phyloP scores from a whole-genome alignment of 2,329 filamentous ascomycete species.

The Aquanectria penicillioides region DNA sequence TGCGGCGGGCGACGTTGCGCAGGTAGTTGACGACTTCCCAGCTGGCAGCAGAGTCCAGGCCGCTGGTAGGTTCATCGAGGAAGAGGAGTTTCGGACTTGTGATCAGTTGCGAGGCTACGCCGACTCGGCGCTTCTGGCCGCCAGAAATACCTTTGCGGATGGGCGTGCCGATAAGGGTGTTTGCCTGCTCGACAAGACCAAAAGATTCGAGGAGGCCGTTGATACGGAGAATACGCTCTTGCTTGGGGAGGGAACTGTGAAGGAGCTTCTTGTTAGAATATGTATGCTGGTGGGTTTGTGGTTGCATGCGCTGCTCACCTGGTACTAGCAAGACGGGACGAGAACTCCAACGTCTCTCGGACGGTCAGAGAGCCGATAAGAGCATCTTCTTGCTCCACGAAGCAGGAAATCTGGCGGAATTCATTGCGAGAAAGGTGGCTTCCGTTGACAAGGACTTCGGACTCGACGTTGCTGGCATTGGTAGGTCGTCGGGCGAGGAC shows the following conservation, averaged over 20 bases:
- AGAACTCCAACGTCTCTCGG: constrained; percentile 81
- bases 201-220: constrained; percentile 76
- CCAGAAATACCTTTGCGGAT: constrained; percentile 86
- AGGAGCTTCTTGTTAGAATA: not conserved
- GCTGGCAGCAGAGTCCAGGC: constrained; percentile 81
- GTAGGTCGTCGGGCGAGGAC: constrained; percentile 70
- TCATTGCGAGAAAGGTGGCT: constrained; percentile 57
- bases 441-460: constrained; percentile 70
- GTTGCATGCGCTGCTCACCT: constrained; percentile 50
- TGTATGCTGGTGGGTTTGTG: too few relatives aligned
- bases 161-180: constrained; percentile 82
- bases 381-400: constrained; percentile 90
- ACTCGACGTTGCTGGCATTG: constrained; percentile 53
- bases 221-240: constrained; percentile 71
- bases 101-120: constrained; percentile 83
- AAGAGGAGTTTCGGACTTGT: constrained; percentile 85
- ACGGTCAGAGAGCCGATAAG: constrained; percentile 85
- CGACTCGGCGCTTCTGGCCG: constrained; percentile 84
- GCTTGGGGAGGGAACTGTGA: constrained; percentile 51
- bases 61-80: constrained; percentile 85
- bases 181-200: constrained; percentile 74
- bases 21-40: constrained; percentile 82
- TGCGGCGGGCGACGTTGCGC: constrained; percentile 69
- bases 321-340: constrained; percentile 72
- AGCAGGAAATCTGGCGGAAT: constrained; percentile 75